Evolutionary conservation across 1,284 basidiomycete species (phyloP), one percentile per base, ranked within the genome.

Genomic region (Termitomyces sp.): DNA sequence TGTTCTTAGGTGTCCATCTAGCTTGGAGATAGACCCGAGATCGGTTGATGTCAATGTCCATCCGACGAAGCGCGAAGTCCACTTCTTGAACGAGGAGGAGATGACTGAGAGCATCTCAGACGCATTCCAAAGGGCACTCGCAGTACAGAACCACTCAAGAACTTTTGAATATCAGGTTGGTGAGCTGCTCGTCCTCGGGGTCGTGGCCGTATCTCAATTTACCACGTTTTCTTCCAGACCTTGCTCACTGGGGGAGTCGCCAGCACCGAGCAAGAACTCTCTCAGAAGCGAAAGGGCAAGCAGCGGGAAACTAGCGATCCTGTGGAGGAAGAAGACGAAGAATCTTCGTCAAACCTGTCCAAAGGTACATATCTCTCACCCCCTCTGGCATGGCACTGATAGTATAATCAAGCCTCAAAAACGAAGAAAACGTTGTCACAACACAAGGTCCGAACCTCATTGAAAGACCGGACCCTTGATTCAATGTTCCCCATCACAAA

Each of bases 21-120:
- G 92, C 60, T 71, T 99, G 36, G 76, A 86, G 33, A 88, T 99
- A 60, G 86, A 94, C 55, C 93, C 95, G 0, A 80, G 84, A 34
- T 86, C 90, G 30, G 88, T 99, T 9, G 97, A 99, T 65, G 95
- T 98, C 55, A 99, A 99, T 64, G 95, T 99, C 0, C 96, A 98
- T 68, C 97, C 97, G 0, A 99, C 97, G 1, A 99, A 99, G 70
- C 88, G 90, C 38, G 95, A 98, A 69, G 94, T 98, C 0, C 92
- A 95, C 62, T 99, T 99, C 64, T 73, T 98, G 53, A 84, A 98
- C 61, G 94, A 99, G 68, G 97, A 98, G 52, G 79, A 79, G 12
- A 92, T 98, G 62, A 88, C 90, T 3, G 87, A 94, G 61, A 76
- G 75, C 6, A 84, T 99, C 47, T 84, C 90, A n/a, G 83, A 88